Conservation (phyloP, 441 rosid species). For the Populus trichocarpa region DNA sequence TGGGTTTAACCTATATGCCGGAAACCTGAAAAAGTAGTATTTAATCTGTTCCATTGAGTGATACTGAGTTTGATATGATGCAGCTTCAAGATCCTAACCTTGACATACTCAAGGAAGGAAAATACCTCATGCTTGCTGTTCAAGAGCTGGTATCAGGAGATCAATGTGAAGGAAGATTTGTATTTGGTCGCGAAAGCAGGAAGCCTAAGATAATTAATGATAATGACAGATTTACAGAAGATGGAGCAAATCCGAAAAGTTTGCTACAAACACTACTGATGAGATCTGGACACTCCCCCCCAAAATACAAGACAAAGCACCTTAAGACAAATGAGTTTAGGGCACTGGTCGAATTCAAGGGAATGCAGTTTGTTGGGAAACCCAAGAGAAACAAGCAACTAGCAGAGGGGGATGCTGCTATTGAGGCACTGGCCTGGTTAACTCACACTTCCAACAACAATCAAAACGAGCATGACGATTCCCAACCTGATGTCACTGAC, state of each 20-base stretch:
- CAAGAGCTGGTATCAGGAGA: constrained; percentile 94
- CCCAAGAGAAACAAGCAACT: constrained; percentile 91
- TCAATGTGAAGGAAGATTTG: constrained; percentile 96
- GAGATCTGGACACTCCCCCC: constrained; percentile 99
- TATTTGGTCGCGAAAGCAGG: constrained; percentile 83
- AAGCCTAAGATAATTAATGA: constrained; percentile 52
- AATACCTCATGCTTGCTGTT: constrained; percentile 84
- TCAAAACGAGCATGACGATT: constrained; percentile 38
- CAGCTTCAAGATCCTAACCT: constrained; percentile 77
- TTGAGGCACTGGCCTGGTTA: constrained; percentile 96
- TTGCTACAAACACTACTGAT: constrained; percentile 88
- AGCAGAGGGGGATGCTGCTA: constrained; percentile 95
- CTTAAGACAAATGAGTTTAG: constrained; percentile 91
- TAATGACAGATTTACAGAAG: constrained; percentile 59
- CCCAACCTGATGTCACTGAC: constrained; percentile 78
- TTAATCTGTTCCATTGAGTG: neutral
- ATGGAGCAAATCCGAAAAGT: constrained; percentile 93
- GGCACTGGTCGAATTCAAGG: constrained; percentile 96
- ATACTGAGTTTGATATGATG: constrained; percentile 20
- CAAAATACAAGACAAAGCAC: constrained; percentile 94
- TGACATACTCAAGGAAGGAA: constrained; percentile 88
- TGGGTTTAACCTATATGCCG: neutral
- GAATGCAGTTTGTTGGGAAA: constrained; percentile 97
- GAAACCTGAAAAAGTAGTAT: neutral
- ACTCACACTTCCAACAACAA: constrained; percentile 66